Evolutionary conservation across 2,329 filamentous ascomycete species (phyloP).

Genomic region (Stachybotrys chlorohalonatus): DNA sequence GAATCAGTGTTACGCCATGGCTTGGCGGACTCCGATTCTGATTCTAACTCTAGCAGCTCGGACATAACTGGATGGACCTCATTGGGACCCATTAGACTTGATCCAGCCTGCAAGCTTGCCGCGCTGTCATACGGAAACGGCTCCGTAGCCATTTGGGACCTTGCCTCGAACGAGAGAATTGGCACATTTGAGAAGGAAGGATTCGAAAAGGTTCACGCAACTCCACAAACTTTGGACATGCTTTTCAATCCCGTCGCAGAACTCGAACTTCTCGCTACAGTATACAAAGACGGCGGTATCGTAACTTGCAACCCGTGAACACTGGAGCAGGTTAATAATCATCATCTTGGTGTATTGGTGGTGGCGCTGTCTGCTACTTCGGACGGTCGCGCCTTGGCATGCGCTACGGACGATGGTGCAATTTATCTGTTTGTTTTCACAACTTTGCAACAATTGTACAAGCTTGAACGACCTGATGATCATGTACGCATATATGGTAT

Average conservation of each 20-base stretch:
- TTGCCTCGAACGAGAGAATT: neutral
- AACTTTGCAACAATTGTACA: neutral
- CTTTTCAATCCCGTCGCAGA: neutral
- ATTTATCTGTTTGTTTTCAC: neutral
- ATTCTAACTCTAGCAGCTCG: neutral
- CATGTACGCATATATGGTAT: neutral
- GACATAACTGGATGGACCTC: neutral
- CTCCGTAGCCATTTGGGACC: neutral
- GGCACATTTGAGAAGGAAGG: neutral
- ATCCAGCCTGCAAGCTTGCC: neutral
- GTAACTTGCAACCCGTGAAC: neutral
- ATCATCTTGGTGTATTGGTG: neutral
- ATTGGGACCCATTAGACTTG: neutral
- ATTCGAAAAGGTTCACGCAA: neutral
- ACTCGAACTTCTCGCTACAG: neutral
- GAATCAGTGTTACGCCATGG: too few relatives aligned
- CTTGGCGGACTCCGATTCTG: neutral
- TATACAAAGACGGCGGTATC: neutral
- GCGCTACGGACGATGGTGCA: neutral
- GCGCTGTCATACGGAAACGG: neutral
- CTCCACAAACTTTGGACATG: neutral
- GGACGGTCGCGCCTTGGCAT: neutral
- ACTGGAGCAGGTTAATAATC: neutral
- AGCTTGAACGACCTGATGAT: neutral
- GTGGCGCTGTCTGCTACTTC: neutral